phyloP scores from a whole-genome alignment of 2,329 filamentous ascomycete species.

The Emericellopsis atlantica region DNA sequence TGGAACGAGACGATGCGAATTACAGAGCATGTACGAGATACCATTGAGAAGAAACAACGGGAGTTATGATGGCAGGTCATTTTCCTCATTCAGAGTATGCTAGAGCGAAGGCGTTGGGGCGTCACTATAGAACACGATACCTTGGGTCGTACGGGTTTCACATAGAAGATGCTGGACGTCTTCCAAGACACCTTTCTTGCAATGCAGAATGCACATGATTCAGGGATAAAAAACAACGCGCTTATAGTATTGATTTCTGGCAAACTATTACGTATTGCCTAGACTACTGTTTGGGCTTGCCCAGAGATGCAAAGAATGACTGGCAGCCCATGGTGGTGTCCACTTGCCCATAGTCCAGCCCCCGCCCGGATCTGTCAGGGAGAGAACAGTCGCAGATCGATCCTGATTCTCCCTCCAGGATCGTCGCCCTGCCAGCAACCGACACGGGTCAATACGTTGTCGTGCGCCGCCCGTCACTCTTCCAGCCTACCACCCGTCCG shows the following conservation, averaged over 20 bases:
- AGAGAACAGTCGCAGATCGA: too few relatives aligned
- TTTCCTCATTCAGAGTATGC: too few relatives aligned
- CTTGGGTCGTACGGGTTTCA: not conserved
- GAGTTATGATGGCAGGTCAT: slow-evolving; percentile 10
- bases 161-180: not conserved
- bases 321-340: slow-evolving; percentile 16
- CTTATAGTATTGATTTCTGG: not conserved
- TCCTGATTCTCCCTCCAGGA: too few relatives aligned
- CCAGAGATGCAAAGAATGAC: slow-evolving; percentile 18
- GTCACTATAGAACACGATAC: not conserved
- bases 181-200: not conserved
- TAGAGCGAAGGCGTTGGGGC: not conserved
- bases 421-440: not conserved
- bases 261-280: slow-evolving; percentile 8
- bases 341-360: slow-evolving; percentile 16
- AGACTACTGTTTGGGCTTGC: slow-evolving; percentile 20
- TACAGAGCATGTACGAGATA: slow-evolving; percentile 12
- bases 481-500: not conserved
- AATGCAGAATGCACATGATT: not conserved
- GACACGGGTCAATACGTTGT: not conserved
- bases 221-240: not conserved
- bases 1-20: slow-evolving; percentile 20
- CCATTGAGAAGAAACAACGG: slow-evolving; percentile 12
- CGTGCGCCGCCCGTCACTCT: not conserved
- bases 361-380: slow-evolving; percentile 1